Evolutionary conservation across 495 filamentous ascomycete species (phyloP).

Genomic region (Opeltia flavorubescens): DNA sequence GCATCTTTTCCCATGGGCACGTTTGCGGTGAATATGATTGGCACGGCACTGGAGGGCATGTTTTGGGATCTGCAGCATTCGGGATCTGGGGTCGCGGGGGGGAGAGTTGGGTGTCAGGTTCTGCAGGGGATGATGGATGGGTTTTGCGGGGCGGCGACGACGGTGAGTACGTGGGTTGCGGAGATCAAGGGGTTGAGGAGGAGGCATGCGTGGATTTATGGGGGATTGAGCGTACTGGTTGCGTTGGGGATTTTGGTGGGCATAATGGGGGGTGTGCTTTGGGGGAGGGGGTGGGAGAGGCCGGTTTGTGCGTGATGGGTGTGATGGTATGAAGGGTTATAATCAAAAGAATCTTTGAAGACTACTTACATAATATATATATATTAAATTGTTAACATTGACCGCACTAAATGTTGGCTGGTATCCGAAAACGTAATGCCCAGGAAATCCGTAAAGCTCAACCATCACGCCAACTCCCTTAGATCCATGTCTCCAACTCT

Average conservation of each 20-base stretch:
- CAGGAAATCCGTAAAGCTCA: too few relatives aligned
- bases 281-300: conserved; percentile 49
- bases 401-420: too few relatives aligned
- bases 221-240: conserved; percentile 44
- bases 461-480: too few relatives aligned
- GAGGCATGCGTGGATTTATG: conserved; percentile 65
- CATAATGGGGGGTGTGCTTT: conserved; percentile 68
- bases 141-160: conserved; percentile 82
- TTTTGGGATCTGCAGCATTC: conserved; percentile 59
- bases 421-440: too few relatives aligned
- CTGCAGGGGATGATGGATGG: conserved; percentile 77
- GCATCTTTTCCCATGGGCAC: conserved; percentile 75
- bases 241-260: conserved; percentile 54
- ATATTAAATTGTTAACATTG: too few relatives aligned
- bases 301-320: conserved; percentile 30
- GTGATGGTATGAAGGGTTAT: neutral
- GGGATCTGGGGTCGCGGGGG: conserved; percentile 25
- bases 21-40: conserved; percentile 69
- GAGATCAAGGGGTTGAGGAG: conserved; percentile 59
- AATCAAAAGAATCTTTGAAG: too few relatives aligned
- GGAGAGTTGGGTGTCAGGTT: conserved; percentile 58
- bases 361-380: too few relatives aligned
- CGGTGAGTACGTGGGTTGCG: conserved; percentile 81
- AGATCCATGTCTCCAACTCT: too few relatives aligned
- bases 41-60: conserved; percentile 51